Evolutionary conservation across 345 rosid genomes (phyloP).

Genomic region (Streptanthus diversifolius): DNA sequence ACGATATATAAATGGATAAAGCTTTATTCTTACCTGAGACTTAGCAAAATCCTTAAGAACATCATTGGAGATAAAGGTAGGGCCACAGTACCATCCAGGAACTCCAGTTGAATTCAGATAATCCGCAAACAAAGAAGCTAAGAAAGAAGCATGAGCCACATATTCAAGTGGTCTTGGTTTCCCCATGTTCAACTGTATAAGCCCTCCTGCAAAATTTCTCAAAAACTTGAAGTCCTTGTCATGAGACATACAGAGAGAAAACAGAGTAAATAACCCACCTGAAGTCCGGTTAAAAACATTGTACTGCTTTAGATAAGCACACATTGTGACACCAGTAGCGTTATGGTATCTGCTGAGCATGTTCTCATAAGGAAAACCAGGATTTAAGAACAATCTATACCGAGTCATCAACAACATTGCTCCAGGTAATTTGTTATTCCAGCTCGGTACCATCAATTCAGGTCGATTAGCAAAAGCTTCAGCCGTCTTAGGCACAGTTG

Average conservation of each 20-base stretch:
- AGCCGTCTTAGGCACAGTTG: constrained; percentile 52
- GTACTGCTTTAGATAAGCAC: constrained; percentile 65
- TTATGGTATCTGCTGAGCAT: constrained; percentile 72
- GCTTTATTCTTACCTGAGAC: constrained; percentile 50
- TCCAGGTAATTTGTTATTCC: constrained; percentile 92
- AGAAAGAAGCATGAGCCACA: constrained; percentile 66
- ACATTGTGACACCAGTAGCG: constrained; percentile 61
- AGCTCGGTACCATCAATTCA: constrained; percentile 47
- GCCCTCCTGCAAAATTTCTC: constrained; percentile 48
- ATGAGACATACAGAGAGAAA: neutral
- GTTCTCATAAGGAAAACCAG: constrained; percentile 85
- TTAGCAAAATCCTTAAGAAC: constrained; percentile 52
- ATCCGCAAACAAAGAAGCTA: constrained; percentile 71
- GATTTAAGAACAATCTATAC: constrained; percentile 60
- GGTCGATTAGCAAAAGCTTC: constrained; percentile 45
- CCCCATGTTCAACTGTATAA: constrained; percentile 57
- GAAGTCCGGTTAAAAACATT: constrained; percentile 62
- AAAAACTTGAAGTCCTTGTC: neutral
- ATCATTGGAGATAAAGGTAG: constrained; percentile 35
- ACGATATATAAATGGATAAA: no score
- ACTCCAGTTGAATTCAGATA: constrained; percentile 60
- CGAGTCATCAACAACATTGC: constrained; percentile 84
- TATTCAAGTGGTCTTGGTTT: constrained; percentile 59
- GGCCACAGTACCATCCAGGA: constrained; percentile 70
- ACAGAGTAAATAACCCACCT: constrained; percentile 39